These are phyloP conservation scores for Arabidopsis suecica DNA, from an alignment of 345 rosid genomes.

Conservation along the genomic window DNA sequence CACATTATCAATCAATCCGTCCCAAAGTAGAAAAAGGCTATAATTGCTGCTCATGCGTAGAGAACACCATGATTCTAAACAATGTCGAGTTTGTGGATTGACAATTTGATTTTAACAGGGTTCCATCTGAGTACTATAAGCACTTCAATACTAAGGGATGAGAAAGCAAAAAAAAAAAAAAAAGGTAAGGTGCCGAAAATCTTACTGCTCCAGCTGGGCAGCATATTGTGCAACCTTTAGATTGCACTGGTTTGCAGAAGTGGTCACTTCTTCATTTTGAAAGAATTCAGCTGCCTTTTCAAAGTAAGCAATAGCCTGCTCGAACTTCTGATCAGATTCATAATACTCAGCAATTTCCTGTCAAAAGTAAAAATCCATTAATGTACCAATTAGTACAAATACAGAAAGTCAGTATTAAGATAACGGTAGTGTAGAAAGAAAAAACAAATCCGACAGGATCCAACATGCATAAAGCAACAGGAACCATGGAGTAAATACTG, in stretches of 20 bases:
- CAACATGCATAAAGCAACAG: conserved; percentile 18
- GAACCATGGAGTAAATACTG: not conserved
- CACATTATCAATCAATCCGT: conserved; percentile 28
- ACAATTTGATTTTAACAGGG: not conserved
- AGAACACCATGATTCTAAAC: conserved; percentile 10
- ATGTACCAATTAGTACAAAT: not conserved
- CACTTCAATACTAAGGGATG: conserved; percentile 16
- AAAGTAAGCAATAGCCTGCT: conserved; percentile 67
- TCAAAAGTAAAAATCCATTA: conserved; percentile 30
- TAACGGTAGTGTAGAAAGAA: not conserved
- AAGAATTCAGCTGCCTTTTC: conserved; percentile 86
- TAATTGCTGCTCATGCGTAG: not conserved
- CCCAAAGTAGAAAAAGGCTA: conserved; percentile 17
- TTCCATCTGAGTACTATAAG: conserved; percentile 6
- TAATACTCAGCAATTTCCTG: conserved; percentile 88
- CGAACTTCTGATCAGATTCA: conserved; percentile 68
- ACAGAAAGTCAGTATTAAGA: not conserved
- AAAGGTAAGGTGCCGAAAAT: conserved; percentile 29
- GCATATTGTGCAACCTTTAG: conserved; percentile 97
- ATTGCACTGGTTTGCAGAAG: conserved; percentile 98
- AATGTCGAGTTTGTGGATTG: not conserved
- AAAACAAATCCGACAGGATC: conserved; percentile 16
- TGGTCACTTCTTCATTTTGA: conserved; percentile 81
- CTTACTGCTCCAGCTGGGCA: conserved; percentile 90
- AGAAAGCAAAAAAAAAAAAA: not conserved